Conservation (phyloP, 78 protist species). For the Goniomonas avonlea region DNA sequence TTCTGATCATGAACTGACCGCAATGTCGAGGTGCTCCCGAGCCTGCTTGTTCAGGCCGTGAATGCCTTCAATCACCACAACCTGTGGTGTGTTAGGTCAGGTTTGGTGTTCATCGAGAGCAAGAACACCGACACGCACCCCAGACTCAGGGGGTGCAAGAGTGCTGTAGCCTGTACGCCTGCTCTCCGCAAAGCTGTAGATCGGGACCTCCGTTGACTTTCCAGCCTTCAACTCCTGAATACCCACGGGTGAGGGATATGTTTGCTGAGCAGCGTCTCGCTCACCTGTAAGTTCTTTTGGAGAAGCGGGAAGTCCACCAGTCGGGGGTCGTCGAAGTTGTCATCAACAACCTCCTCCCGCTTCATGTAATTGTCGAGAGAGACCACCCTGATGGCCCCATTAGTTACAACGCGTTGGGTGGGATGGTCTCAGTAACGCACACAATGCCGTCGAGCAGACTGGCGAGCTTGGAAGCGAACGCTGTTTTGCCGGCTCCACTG, state of each 20-base stretch:
- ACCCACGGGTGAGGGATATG: too few species aligned
- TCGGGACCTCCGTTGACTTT: conserved; percentile 44
- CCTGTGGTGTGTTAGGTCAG: too few species aligned
- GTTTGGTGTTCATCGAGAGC: too few species aligned
- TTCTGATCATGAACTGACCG: too few species aligned
- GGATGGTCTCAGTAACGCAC: too few species aligned
- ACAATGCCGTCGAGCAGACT: conserved; percentile 37
- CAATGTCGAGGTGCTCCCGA: conserved; percentile 50
- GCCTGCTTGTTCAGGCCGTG: conserved; percentile 50
- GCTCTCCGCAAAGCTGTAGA: conserved; percentile 51
- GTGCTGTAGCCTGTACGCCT: conserved; percentile 48
- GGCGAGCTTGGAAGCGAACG: conserved; percentile 39
- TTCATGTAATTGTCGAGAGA: conserved; percentile 60
- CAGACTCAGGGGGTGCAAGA: conserved; percentile 39
- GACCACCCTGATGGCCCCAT: too few species aligned
- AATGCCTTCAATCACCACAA: conserved; percentile 55
- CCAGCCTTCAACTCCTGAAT: conserved; percentile 36
- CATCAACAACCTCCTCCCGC: conserved; percentile 48
- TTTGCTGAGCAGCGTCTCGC: too few species aligned
- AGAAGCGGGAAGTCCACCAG: conserved; percentile 51
- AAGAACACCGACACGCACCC: too few species aligned
- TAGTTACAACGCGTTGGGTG: too few species aligned
- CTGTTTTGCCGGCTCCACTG: conserved; percentile 54
- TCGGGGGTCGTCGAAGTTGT: conserved; percentile 59
- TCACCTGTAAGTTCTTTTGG: too few species aligned